phyloP scores from a whole-genome alignment of 768 basidiomycete species.

The Macrolepiota fuliginosa region DNA sequence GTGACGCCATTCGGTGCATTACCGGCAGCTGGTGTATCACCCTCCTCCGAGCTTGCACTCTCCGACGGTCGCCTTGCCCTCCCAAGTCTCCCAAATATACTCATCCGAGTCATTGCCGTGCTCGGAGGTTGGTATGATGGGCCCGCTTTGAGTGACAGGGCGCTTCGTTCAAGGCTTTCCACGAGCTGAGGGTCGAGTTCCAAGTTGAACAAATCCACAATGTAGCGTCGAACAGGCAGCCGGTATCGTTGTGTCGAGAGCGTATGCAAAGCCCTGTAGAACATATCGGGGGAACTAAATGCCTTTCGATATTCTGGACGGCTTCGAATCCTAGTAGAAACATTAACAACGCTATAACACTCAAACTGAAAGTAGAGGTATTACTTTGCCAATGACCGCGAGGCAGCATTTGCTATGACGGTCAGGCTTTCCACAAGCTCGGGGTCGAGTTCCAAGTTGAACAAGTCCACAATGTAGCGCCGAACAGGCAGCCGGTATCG shows the following conservation, averaged over 20 bases:
- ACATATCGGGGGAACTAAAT: slow-evolving; percentile 76
- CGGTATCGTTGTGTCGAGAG: slow-evolving; percentile 90
- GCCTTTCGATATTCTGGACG: slow-evolving; percentile 70
- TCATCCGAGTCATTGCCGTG: slow-evolving; percentile 48
- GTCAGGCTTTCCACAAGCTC: slow-evolving; percentile 60
- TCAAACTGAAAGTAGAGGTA: background rate
- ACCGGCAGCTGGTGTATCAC: slow-evolving; percentile 49
- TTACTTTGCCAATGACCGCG: too few relatives aligned
- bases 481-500: slow-evolving; percentile 91
- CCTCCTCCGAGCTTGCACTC: slow-evolving; percentile 54
- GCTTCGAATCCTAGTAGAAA: slow-evolving; percentile 64
- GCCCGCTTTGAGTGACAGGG: slow-evolving; percentile 43
- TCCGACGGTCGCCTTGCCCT: slow-evolving; percentile 51
- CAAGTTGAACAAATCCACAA: slow-evolving; percentile 89
- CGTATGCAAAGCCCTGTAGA: slow-evolving; percentile 82
- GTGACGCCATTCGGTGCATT: slow-evolving; percentile 34
- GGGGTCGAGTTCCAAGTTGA: slow-evolving; percentile 75
- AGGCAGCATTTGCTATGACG: too few relatives aligned
- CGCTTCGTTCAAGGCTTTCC: slow-evolving; percentile 49
- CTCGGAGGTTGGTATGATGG: slow-evolving; percentile 36
- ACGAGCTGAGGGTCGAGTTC: slow-evolving; percentile 67
- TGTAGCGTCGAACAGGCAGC: slow-evolving; percentile 87
- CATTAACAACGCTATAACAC: slow-evolving; percentile 2
- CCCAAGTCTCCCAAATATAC: slow-evolving; percentile 57
- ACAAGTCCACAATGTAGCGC: slow-evolving; percentile 89